Percentiles rank a stretch among this genome's conserved stretches.
Evolutionary conservation across 1,139 yeast genomes (phyloP).

Genomic region (Yamadazyma atlantica): DNA sequence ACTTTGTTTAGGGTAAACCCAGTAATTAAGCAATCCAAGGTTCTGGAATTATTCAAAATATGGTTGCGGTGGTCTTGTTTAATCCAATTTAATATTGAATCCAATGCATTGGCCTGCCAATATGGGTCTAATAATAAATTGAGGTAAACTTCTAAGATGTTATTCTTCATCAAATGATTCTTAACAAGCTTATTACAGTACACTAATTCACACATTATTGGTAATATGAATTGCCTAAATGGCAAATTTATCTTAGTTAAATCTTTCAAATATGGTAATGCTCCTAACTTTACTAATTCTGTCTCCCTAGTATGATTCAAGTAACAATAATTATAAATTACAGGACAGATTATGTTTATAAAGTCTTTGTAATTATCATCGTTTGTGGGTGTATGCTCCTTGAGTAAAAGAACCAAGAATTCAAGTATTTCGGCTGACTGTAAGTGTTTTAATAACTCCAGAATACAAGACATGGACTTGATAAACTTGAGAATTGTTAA

Average conservation of each 20-base stretch:
- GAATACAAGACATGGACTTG: constrained; percentile 42
- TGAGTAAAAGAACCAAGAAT: constrained; percentile 32
- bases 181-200: constrained; percentile 46
- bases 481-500: constrained; percentile 41
- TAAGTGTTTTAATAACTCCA: constrained; percentile 33
- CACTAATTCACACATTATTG: constrained; percentile 63
- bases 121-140: constrained; percentile 56
- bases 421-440: constrained; percentile 44
- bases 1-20: constrained; percentile 43
- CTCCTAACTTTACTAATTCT: constrained; percentile 55
- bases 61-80: constrained; percentile 26
- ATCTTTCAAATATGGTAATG: constrained; percentile 49
- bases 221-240: constrained; percentile 60
- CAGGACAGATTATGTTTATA: constrained; percentile 43
- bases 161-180: constrained; percentile 33
- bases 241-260: constrained; percentile 49
- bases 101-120: constrained; percentile 72
- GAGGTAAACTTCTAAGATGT: constrained; percentile 48
- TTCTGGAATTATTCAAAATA: constrained; percentile 23
- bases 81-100: constrained; percentile 49
- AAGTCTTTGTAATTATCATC: constrained; percentile 38
- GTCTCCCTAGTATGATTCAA: constrained; percentile 52
- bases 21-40: constrained; percentile 32
- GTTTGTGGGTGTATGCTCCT: constrained; percentile 26
- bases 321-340: constrained; percentile 57